phyloP scores from a whole-genome alignment of 495 filamentous ascomycete species.

The Clavariopsis aquatica region DNA sequence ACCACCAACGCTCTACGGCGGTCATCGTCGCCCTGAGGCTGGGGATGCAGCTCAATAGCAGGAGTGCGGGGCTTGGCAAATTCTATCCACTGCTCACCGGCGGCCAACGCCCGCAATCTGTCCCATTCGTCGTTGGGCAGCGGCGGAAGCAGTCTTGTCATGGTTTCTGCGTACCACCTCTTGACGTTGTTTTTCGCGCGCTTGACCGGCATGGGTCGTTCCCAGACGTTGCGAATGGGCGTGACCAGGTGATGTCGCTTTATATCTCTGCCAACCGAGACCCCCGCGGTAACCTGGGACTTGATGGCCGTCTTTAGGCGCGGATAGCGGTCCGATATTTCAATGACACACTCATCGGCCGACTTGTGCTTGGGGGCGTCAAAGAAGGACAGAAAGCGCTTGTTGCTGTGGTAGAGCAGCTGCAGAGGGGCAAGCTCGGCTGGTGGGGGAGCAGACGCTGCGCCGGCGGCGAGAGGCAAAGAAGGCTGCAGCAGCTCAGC shows the following conservation, averaged over 20 bases:
- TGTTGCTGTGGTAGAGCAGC: conserved; percentile 33
- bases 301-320: conserved; percentile 31
- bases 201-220: conserved; percentile 54
- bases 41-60: not conserved
- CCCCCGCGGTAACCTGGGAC: conserved; percentile 18
- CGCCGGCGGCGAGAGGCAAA: conserved; percentile 17
- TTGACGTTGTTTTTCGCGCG: conserved; percentile 60
- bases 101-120: conserved; percentile 58
- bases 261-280: conserved; percentile 33
- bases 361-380: conserved; percentile 43
- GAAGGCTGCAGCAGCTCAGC: conserved; percentile 49
- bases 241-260: conserved; percentile 54
- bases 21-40: not conserved
- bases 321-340: conserved; percentile 32
- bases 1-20: not conserved
- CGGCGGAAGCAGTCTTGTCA: conserved; percentile 68
- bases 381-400: conserved; percentile 27
- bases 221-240: conserved; percentile 66
- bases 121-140: conserved; percentile 67
- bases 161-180: conserved; percentile 59
- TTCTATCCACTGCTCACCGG: conserved; percentile 53
- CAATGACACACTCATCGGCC: conserved; percentile 26
- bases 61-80: conserved; percentile 38
- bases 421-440: conserved; percentile 24
- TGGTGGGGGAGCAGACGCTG: not conserved